Evolutionary conservation across 73 alveolate species (phyloP), one percentile per base, ranked within the genome.

Genomic region (Paraurostyla sp.): DNA sequence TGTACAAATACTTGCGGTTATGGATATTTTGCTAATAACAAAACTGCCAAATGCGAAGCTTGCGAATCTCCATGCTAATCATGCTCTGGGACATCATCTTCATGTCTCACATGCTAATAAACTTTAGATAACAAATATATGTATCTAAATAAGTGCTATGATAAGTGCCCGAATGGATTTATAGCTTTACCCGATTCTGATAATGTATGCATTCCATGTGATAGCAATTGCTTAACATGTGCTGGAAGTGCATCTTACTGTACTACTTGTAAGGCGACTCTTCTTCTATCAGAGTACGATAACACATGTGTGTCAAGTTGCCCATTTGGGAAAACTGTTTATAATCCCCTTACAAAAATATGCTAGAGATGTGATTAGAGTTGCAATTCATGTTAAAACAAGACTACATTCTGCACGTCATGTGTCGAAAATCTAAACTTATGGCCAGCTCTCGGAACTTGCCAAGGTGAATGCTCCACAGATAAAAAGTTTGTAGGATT

Each of bases 51-150:
- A 7, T 90, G 95, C 36, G 89, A 69, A 3, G 18, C 40, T 4
- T 90, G 95, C 56, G 45, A 0, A 0, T 20, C 65, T 27, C 92
- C 92, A 25, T 90, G 95, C 27, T 58, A 32, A 2, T 40, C 92
- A 0, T 90, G 95, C 60, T 13, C 89, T 23, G 89, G 91, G n/a
- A 16, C 27, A 18, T 40, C 90, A 27, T 48, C 83, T 7, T 22
- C 57, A 0, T 89, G 94, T 49, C 29, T 40, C 0, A 42, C 83
- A 2, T 89, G 94, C 41, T 75, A 63, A 2, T 27, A 36, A 32
- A 9, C 60, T 0, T 45, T 54, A 38, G 38, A 35, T 0, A n/a
- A 6, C 18, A 73, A 52, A n/a, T 57, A 25, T 27, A 3, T 40
- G 13, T 36, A 35, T 25, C 32, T 4, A n/a, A 41, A 62, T 36